Evolutionary conservation across 2,329 filamentous ascomycete species (phyloP).

Genomic region (Botryotinia convoluta): DNA sequence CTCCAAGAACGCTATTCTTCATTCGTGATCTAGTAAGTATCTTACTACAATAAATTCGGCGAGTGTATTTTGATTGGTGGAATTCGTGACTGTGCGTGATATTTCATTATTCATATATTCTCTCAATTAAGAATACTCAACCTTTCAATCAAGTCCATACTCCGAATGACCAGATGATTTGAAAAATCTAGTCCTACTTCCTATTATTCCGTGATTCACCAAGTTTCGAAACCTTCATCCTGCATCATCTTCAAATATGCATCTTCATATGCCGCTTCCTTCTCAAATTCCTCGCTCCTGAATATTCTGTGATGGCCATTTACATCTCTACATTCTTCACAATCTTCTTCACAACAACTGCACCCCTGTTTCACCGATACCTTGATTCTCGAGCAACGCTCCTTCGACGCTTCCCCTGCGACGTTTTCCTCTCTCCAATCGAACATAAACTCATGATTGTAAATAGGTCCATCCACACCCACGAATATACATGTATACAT

Average conservation of each 20-base stretch:
- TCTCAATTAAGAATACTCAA: background rate
- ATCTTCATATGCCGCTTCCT: background rate
- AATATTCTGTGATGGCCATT: background rate
- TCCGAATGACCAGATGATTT: background rate
- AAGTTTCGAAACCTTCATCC: background rate
- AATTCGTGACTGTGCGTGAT: background rate
- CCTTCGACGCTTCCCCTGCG: background rate
- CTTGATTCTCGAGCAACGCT: background rate
- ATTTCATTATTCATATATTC: background rate
- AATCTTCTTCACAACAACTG: background rate
- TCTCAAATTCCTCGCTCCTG: background rate
- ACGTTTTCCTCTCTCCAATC: background rate
- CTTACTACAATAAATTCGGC: background rate
- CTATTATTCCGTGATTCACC: background rate
- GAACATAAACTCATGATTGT: background rate
- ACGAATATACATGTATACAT: background rate
- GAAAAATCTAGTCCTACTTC: background rate
- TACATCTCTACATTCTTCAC: background rate
- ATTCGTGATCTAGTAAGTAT: background rate
- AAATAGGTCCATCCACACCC: background rate
- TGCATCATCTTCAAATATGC: background rate
- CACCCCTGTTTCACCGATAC: background rate
- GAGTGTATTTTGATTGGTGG: background rate
- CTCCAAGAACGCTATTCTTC: background rate
- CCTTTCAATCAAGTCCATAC: background rate